Conservation (phyloP, 371 early-diverging fungal genomes). For the Globomyces sp. region DNA sequence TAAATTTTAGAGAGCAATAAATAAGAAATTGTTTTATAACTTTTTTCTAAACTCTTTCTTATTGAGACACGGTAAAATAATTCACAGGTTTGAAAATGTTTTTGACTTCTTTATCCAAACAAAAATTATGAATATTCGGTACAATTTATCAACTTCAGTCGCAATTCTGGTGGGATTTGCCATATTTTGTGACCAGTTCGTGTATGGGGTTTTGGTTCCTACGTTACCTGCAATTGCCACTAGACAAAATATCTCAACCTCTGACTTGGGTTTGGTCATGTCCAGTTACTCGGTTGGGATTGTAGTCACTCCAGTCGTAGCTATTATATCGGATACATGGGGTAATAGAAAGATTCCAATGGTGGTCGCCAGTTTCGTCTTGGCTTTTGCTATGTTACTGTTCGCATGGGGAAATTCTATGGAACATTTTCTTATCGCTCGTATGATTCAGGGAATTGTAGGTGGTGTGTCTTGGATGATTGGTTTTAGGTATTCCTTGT, state of each 20-base stretch:
- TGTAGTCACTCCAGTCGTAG: slow-evolving; percentile 5
- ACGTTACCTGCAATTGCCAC: slow-evolving; percentile 12
- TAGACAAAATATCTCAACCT: background rate
- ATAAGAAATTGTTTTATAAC: too few species aligned
- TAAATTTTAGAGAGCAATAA: too few species aligned
- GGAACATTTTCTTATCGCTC: slow-evolving; percentile 5
- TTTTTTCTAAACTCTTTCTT: too few species aligned
- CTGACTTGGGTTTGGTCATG: background rate
- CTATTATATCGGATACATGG: slow-evolving; percentile 10
- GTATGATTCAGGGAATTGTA: slow-evolving; percentile 15
- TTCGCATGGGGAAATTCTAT: background rate
- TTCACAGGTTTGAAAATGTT: too few species aligned
- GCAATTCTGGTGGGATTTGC: slow-evolving; percentile 15
- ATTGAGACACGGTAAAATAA: too few species aligned
- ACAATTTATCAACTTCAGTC: background rate
- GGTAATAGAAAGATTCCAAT: slow-evolving; percentile 13
- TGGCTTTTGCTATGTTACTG: background rate
- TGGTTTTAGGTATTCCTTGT: slow-evolving; percentile 9
- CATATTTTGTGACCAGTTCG: slow-evolving; percentile 16
- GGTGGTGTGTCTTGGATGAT: slow-evolving; percentile 12
- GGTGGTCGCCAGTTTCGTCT: background rate
- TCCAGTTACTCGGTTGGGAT: slow-evolving; percentile 13
- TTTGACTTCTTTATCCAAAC: background rate
- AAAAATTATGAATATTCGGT: background rate
- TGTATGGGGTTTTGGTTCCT: slow-evolving; percentile 23